These are phyloP conservation scores for Avena sativa DNA, from an alignment of 176 grass and related monocot genomes.

Conservation along the genomic window DNA sequence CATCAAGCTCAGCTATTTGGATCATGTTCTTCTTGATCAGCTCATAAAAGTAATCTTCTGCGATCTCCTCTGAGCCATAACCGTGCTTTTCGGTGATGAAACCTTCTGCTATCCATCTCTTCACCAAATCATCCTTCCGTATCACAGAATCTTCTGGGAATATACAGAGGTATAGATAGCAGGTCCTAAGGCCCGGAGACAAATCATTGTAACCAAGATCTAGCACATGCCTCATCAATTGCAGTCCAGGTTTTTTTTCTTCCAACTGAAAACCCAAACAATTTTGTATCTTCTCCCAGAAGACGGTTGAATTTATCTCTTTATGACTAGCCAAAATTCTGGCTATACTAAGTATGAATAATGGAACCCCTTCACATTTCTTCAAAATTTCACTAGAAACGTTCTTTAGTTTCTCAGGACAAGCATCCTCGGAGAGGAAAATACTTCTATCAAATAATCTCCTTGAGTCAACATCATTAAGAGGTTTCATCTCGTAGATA, in stretches of 20 bases:
- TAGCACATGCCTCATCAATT: slow-evolving; percentile 28
- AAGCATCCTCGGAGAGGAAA: slow-evolving; percentile 32
- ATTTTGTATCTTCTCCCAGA: slow-evolving; percentile 1
- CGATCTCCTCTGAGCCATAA: background rate
- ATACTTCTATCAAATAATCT: slow-evolving; percentile 36
- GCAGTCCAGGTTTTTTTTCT: background rate
- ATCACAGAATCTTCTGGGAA: slow-evolving; percentile 40
- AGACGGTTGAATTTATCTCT: background rate
- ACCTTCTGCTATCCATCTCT: slow-evolving; percentile 41
- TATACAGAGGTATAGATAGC: slow-evolving; percentile 23
- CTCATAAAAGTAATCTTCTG: slow-evolving; percentile 5
- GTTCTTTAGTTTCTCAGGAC: slow-evolving; percentile 22
- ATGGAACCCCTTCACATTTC: slow-evolving; percentile 41
- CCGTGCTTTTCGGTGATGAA: background rate
- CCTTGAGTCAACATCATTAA: slow-evolving; percentile 32
- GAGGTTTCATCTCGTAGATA: slow-evolving; percentile 16
- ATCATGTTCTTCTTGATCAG: slow-evolving; percentile 33
- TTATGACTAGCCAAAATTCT: slow-evolving; percentile 8
- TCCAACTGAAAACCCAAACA: background rate
- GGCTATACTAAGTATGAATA: slow-evolving; percentile 18
- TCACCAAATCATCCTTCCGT: slow-evolving; percentile 4
- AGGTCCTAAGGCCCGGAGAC: background rate
- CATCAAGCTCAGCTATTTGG: slow-evolving; percentile 19
- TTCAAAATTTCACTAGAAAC: slow-evolving; percentile 16
- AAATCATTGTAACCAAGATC: slow-evolving; percentile 30